These are phyloP conservation scores for Blastocystis hominis DNA, from an alignment of 352 stramenopile species.

Conservation along the genomic window DNA sequence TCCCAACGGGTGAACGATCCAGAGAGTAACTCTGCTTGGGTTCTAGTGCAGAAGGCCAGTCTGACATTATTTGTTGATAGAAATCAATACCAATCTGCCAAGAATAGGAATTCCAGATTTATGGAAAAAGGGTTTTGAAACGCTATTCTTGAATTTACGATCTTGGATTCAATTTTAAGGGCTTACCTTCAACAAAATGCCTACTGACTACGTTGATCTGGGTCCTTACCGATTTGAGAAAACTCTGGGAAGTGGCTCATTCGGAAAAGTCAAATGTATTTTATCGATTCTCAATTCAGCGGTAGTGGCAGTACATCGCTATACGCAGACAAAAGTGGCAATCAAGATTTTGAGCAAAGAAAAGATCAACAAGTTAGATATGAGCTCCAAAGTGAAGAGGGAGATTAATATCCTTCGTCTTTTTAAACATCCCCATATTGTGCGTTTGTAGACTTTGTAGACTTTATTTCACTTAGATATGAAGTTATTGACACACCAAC, in stretches of 20 bases:
- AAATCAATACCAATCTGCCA: not conserved
- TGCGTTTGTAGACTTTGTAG: slow-evolving; percentile 77
- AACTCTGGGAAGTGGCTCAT: slow-evolving; percentile 96
- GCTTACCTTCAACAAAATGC: not conserved
- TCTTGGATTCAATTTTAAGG: not conserved
- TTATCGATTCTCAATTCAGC: slow-evolving; percentile 16
- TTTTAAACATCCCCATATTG: slow-evolving; percentile 97
- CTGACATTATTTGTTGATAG: not conserved
- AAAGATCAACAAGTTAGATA: slow-evolving; percentile 95
- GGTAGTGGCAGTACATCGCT: slow-evolving; percentile 87
- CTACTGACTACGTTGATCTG: slow-evolving; percentile 62
- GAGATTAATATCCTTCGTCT: slow-evolving; percentile 97
- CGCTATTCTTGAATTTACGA: not conserved
- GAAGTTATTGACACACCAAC: slow-evolving; percentile 97
- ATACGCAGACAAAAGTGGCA: slow-evolving; percentile 94
- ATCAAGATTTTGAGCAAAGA: slow-evolving; percentile 99
- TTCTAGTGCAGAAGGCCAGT: not conserved
- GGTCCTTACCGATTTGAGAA: slow-evolving; percentile 93
- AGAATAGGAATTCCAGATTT: not conserved
- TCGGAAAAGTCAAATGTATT: slow-evolving; percentile 94
- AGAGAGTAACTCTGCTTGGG: not conserved
- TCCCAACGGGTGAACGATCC: not conserved
- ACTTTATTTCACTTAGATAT: slow-evolving; percentile 66
- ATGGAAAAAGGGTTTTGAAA: not conserved
- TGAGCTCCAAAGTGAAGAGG: slow-evolving; percentile 95